A percentile compares a stretch with the other conserved stretches of the same genome.
Evolutionary conservation across 371 early-diverging fungal genomes (phyloP).

Genomic region (Funneliformis caledonium): DNA sequence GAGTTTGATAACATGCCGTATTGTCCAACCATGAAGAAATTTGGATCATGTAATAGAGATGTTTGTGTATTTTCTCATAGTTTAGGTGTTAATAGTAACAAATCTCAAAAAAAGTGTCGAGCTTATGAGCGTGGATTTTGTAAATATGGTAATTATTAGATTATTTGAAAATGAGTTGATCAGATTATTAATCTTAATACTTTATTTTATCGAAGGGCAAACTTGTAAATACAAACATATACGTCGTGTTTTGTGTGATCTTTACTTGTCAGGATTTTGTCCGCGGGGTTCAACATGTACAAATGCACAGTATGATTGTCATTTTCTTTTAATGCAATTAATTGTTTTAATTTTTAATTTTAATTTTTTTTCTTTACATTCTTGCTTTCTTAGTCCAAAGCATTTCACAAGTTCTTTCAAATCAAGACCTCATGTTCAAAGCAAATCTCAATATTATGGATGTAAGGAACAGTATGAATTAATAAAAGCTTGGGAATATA

Average conservation of each 20-base stretch:
- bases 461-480: too few species aligned
- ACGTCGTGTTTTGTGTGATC: constrained; percentile 4
- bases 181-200: too few species aligned
- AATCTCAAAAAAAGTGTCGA: not conserved
- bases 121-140: constrained; percentile 14
- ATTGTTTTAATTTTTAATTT: too few species aligned
- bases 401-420: too few species aligned
- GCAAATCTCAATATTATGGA: too few species aligned
- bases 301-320: constrained; percentile 5
- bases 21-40: constrained; percentile 13
- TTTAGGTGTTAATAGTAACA: not conserved
- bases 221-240: constrained; percentile 7
- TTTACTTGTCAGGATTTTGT: constrained; percentile 26
- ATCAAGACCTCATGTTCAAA: too few species aligned
- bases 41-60: constrained; percentile 10
- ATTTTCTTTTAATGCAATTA: too few species aligned
- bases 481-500: too few species aligned
- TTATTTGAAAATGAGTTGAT: not conserved
- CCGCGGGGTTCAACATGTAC: not conserved
- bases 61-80: constrained; percentile 17
- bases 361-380: too few species aligned
- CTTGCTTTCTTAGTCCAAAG: too few species aligned
- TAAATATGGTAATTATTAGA: not conserved
- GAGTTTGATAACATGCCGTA: constrained; percentile 2
- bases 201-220: not conserved